Evolutionary conservation across 78 protist species (phyloP), one percentile per base, ranked within the genome.

Genomic region (Planoprotostelium fungivorum): DNA sequence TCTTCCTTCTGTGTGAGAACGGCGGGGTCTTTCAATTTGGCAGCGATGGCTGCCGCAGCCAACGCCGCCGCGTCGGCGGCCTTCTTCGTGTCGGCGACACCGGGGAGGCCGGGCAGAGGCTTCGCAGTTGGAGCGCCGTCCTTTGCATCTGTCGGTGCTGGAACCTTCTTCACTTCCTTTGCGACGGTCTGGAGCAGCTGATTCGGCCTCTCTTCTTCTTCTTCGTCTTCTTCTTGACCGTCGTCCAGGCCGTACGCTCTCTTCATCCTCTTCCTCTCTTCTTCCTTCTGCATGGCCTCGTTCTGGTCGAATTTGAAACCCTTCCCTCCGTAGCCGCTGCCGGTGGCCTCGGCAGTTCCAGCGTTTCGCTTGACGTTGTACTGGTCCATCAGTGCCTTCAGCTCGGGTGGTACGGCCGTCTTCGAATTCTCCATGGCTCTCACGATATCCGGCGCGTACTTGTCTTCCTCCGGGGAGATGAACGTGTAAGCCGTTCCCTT

Each of bases 401-500:
- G 84, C 1, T 89, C 96, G 0, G 87, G 93, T 0, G 94, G 94
- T 34, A 92, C 94, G 37, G 90, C 90, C 10, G 93, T 29, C 16
- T 87, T 86, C 16, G 93, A 90, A 38, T 94, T 90, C 83, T 89
- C 92, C 29, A 97, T 86, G 28, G 98, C 98, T 29, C 90, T 89
- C 35, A 90, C 38, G 1, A 97, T 38, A 34, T 95, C 95, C 0
- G 92, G 88, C 0, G 97, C 97, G 83, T 83, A 90, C 34, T 90
- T 29, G 29, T 91, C 97, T 10, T 97, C 97, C 0, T 93, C 97
- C 1, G 94, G 95, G 9, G 95, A 73, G 86, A 98, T 34, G 84
- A 98, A 97, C 25, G 99, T 98, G 90, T 84, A 94, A 16, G 99
- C 99, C 9, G 94, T 91, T 34, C 99, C 99, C 73, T 90, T 87